Conservation (phyloP, 371 early-diverging fungal species). For the Saksenaea oblongispora region DNA sequence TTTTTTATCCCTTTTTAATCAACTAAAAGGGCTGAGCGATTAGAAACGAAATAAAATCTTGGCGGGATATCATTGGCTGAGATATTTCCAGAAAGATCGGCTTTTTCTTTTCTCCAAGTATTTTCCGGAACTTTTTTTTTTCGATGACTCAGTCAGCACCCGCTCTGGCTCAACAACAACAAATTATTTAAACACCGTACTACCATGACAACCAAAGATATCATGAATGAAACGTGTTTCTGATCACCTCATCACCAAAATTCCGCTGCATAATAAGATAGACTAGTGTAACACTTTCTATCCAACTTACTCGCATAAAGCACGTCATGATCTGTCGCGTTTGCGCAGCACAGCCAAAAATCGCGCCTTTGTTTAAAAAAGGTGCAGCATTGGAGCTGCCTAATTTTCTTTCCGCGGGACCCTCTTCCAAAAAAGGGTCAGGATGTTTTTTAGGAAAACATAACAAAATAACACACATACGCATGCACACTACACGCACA, state of each 20-base stretch:
- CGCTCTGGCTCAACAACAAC: background rate
- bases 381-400: background rate
- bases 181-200: background rate
- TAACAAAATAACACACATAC: no score
- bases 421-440: background rate
- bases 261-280: background rate
- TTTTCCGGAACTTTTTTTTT: background rate
- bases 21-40: background rate
- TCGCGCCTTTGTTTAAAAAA: background rate
- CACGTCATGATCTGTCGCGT: conserved; percentile 5
- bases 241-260: background rate
- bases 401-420: background rate
- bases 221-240: background rate
- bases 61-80: background rate
- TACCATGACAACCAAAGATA: background rate
- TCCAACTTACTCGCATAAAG: background rate
- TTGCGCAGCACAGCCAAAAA: background rate
- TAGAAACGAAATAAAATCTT: background rate
- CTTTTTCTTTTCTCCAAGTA: background rate
- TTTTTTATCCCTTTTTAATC: background rate
- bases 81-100: conserved; percentile 1
- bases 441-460: no score
- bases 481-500: no score
- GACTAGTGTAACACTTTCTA: background rate
- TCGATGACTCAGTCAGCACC: background rate